Conservation (phyloP, 768 basidiomycete species). For the Kwoniella sp. region DNA sequence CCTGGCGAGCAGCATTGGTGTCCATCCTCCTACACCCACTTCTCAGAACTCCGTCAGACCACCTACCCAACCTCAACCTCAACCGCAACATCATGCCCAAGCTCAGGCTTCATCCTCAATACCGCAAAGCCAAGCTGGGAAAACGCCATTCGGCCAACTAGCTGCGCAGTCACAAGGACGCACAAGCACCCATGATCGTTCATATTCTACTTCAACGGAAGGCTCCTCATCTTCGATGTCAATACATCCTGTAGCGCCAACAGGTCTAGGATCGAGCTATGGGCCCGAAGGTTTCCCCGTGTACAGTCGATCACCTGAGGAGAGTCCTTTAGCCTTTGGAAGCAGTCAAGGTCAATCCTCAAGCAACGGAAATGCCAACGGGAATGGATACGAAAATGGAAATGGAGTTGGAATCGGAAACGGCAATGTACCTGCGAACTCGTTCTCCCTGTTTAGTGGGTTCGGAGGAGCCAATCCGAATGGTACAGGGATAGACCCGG, state of each 20-base stretch:
- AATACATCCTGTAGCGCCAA: conserved; percentile 27
- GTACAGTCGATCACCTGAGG: conserved; percentile 20
- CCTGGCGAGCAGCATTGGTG: neutral
- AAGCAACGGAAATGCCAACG: conserved; percentile 2
- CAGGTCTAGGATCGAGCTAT: conserved; percentile 44
- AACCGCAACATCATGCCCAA: neutral
- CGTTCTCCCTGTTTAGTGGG: neutral
- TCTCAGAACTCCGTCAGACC: neutral
- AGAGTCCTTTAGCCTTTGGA: conserved; percentile 7
- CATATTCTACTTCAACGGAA: conserved; percentile 42
- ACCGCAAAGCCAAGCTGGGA: neutral
- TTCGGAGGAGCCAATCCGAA: conserved; percentile 16
- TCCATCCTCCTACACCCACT: neutral
- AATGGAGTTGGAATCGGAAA: conserved; percentile 6
- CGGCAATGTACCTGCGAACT: neutral
- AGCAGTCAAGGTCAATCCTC: conserved; percentile 1
- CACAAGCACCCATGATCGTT: conserved; percentile 22
- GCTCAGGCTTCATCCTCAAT: neutral
- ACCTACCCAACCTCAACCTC: conserved; percentile 4
- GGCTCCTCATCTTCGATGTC: conserved; percentile 22
- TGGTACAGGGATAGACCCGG: conserved; percentile 18
- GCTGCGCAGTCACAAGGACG: neutral
- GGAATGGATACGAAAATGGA: neutral
- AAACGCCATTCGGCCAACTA: neutral
- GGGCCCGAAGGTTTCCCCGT: conserved; percentile 45